Evolutionary conservation across 345 rosid species (phyloP).

Genomic region (Excoecaria agallocha): DNA sequence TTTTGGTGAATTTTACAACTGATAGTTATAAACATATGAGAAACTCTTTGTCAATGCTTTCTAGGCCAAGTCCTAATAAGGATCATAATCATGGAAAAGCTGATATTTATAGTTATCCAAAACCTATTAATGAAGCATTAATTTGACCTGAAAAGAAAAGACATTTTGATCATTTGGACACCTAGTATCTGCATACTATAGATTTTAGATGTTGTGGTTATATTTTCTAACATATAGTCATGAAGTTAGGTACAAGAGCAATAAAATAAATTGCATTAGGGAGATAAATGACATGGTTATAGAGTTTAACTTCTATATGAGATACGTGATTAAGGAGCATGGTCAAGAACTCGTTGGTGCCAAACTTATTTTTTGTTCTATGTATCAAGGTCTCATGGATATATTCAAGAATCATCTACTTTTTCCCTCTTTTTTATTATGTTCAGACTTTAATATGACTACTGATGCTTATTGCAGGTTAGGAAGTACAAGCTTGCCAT

Average conservation of each 20-base stretch:
- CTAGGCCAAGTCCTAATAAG: no score
- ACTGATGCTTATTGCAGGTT: constrained; percentile 84
- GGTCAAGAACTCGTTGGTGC: constrained; percentile 51
- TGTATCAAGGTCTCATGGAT: constrained; percentile 79
- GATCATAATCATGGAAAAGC: no score
- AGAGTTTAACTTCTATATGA: constrained; percentile 81
- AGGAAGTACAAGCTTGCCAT: constrained; percentile 44
- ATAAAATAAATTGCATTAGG: constrained; percentile 66
- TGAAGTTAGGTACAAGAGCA: constrained; percentile 43
- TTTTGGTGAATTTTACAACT: no score
- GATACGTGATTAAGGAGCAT: constrained; percentile 61
- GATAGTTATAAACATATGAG: no score
- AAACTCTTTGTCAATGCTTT: no score
- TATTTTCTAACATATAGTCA: no score
- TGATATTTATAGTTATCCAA: no score
- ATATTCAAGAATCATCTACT: constrained; percentile 57
- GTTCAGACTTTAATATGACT: constrained; percentile 63
- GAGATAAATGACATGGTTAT: constrained; percentile 69
- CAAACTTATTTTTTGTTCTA: constrained; percentile 69
- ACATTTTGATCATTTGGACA: no score
- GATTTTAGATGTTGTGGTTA: no score
- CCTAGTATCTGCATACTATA: no score
- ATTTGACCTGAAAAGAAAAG: no score
- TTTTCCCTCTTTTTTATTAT: constrained; percentile 11
- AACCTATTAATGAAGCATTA: no score